phyloP scores from a whole-genome alignment of 2,329 filamentous ascomycete genomes.

The Graphilbum ipis-grandicollis region DNA sequence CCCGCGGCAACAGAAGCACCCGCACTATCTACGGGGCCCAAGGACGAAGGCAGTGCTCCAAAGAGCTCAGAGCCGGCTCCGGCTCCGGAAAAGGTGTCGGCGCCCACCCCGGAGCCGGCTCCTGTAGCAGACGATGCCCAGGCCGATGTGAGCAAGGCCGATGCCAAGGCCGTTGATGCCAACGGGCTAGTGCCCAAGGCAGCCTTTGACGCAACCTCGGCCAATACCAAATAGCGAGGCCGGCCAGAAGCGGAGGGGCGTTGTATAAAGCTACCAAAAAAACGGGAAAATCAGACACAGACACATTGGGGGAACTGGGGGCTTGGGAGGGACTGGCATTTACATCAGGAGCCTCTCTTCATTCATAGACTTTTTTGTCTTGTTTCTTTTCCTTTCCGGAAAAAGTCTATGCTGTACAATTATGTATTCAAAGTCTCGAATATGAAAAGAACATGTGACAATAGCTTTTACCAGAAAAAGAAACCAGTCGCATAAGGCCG shows the following conservation, averaged over 20 bases:
- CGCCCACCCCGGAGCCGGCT: not conserved
- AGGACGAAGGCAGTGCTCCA: not conserved
- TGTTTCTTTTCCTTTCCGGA: no score
- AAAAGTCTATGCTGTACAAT: no score
- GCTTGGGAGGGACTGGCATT: no score
- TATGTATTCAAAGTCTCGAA: no score
- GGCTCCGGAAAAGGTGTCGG: not conserved
- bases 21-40: not conserved
- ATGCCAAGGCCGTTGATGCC: slow-evolving; percentile 1
- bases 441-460: no score
- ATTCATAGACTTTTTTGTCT: no score
- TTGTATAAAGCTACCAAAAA: no score
- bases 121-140: not conserved
- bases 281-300: no score
- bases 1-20: not conserved
- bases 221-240: slow-evolving; percentile 12
- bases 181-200: slow-evolving; percentile 10
- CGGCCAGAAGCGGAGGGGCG: not conserved
- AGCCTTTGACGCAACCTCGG: slow-evolving; percentile 16
- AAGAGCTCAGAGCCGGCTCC: not conserved
- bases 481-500: no score
- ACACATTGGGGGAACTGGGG: no score
- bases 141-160: not conserved
- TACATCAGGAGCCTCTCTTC: no score
- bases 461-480: no score